Conservation (phyloP, 768 basidiomycete species). For the Boletus patriciae region DNA sequence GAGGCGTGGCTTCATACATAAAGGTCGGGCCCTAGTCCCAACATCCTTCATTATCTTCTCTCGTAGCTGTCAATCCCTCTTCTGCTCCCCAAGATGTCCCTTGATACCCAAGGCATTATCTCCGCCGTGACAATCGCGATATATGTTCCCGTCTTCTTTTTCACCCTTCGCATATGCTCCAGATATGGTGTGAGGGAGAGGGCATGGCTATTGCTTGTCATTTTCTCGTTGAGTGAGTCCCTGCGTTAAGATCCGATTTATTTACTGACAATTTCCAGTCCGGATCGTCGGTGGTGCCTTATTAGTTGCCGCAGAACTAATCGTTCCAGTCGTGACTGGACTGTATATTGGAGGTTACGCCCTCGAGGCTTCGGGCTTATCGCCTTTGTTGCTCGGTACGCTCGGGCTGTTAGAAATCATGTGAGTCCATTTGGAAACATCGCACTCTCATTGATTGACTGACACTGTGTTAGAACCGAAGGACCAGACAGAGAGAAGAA, state of each 20-base stretch:
- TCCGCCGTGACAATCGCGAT: constrained; percentile 59
- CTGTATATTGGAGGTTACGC: constrained; percentile 55
- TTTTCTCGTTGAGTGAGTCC: constrained; percentile 57
- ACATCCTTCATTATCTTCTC: neutral
- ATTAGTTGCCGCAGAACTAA: constrained; percentile 53
- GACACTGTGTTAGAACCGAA: constrained; percentile 28
- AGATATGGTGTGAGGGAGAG: constrained; percentile 60
- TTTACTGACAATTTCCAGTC: constrained; percentile 37
- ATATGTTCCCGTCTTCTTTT: constrained; percentile 54
- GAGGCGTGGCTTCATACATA: constrained; percentile 18
- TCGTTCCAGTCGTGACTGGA: constrained; percentile 39
- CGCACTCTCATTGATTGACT: neutral
- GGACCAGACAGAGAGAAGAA: constrained; percentile 23
- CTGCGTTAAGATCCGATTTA: neutral
- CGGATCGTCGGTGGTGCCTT: constrained; percentile 59
- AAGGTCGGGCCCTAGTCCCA: constrained; percentile 9
- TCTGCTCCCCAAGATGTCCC: constrained; percentile 28
- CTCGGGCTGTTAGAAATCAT: constrained; percentile 37
- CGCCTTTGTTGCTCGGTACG: constrained; percentile 39
- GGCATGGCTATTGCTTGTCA: constrained; percentile 67
- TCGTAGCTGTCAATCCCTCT: neutral
- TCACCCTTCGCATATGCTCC: constrained; percentile 46
- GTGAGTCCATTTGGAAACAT: constrained; percentile 26
- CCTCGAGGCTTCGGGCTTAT: constrained; percentile 40
- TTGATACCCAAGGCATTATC: constrained; percentile 49